A percentile compares a stretch with the other conserved stretches of the same genome.
phyloP scores from a whole-genome alignment of 768 basidiomycete genomes.

The Lentinus tigrinus region DNA sequence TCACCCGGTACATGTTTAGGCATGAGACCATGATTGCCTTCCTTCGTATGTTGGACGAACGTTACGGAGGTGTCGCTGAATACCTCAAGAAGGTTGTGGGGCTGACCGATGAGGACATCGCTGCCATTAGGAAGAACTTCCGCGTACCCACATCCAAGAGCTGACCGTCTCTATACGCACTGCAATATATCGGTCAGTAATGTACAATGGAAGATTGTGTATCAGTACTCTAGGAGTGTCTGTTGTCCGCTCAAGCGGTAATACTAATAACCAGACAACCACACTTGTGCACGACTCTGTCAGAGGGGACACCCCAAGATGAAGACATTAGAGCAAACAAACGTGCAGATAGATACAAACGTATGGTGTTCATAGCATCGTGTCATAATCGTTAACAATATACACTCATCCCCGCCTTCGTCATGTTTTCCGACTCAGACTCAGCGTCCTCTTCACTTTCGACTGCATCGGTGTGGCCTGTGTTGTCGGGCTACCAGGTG shows the following conservation, averaged over 20 bases:
- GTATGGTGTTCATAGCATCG: background rate
- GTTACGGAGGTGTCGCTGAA: constrained; percentile 66
- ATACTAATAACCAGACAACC: constrained; percentile 1
- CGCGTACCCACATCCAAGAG: constrained; percentile 12
- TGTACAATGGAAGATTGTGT: constrained; percentile 6
- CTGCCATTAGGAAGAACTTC: constrained; percentile 57
- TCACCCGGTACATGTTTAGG: constrained; percentile 34
- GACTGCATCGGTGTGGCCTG: constrained; percentile 22
- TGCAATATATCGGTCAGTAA: constrained; percentile 3
- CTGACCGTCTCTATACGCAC: background rate
- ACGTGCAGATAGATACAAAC: background rate
- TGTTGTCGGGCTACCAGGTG: constrained; percentile 27
- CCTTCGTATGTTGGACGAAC: constrained; percentile 54
- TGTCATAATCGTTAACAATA: background rate
- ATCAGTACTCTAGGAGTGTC: constrained; percentile 8
- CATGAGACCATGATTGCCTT: constrained; percentile 78
- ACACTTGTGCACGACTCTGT: no score
- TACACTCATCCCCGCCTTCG: background rate
- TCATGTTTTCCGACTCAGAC: constrained; percentile 36
- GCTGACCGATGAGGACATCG: constrained; percentile 63
- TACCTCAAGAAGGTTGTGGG: constrained; percentile 59
- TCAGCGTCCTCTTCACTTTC: constrained; percentile 42
- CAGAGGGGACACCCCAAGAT: background rate
- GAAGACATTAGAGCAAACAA: background rate
- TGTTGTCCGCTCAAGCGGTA: background rate